Conservation (phyloP, 2,329 filamentous ascomycete genomes). For the Nemania diffusa region DNA sequence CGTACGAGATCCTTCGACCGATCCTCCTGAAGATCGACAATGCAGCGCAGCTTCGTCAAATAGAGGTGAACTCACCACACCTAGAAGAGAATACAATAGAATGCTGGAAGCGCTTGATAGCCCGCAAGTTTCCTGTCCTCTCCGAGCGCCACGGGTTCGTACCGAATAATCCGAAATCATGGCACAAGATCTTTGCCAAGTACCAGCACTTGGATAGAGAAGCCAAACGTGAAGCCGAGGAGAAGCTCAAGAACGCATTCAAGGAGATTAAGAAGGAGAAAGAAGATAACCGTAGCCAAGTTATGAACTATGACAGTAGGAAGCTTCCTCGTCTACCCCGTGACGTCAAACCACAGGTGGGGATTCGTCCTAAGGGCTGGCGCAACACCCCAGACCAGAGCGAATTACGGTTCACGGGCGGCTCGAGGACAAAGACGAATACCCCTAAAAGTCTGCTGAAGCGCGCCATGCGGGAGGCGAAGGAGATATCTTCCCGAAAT, state of each 20-base stretch:
- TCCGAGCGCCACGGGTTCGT: slow-evolving; percentile 69
- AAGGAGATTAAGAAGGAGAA: slow-evolving; percentile 68
- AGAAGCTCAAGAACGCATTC: slow-evolving; percentile 66
- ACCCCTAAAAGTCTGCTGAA: slow-evolving; percentile 65
- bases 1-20: slow-evolving; percentile 71
- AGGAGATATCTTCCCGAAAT: slow-evolving; percentile 62
- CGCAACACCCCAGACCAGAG: slow-evolving; percentile 42
- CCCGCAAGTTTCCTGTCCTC: slow-evolving; percentile 77
- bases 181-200: slow-evolving; percentile 81
- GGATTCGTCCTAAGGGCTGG: slow-evolving; percentile 29
- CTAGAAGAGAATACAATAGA: slow-evolving; percentile 75
- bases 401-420: slow-evolving; percentile 57
- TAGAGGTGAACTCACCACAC: slow-evolving; percentile 82
- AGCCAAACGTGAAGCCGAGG: slow-evolving; percentile 67
- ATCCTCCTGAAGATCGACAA: slow-evolving; percentile 78
- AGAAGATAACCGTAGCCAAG: slow-evolving; percentile 65
- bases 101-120: slow-evolving; percentile 83
- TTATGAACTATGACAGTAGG: slow-evolving; percentile 60
- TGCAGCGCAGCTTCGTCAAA: slow-evolving; percentile 76
- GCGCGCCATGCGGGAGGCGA: slow-evolving; percentile 66
- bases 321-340: slow-evolving; percentile 56
- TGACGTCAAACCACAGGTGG: slow-evolving; percentile 45
- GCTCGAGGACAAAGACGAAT: slow-evolving; percentile 63
- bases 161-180: slow-evolving; percentile 74
- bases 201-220: slow-evolving; percentile 70